Evolutionary conservation across 495 filamentous ascomycete genomes (phyloP), one percentile per base, ranked within the genome.

Genomic region (Penicillium desertorum): DNA sequence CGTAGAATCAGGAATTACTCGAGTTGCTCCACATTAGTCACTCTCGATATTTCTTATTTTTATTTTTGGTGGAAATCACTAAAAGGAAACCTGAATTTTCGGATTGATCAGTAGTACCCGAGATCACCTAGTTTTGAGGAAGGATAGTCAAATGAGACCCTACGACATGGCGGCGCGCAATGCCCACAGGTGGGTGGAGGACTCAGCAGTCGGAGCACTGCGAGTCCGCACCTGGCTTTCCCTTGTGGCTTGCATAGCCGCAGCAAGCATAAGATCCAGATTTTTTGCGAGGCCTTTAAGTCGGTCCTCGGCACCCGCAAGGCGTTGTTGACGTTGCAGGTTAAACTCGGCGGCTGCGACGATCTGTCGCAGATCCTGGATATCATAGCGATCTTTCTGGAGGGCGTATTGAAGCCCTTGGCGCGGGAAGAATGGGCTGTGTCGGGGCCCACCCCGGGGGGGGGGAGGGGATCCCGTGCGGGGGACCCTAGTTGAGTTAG

Each of bases 391-490:
- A 1, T 45, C 44, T 12, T 27, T 23, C 0, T 16, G 3, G 5
- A 45, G 1, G 6, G 2, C 27, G 1, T 45, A 3, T 5, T 45
- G n/a, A 0, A 16, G 5, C 0, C 1, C 14, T 2, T 27, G 5
- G 4, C 27, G 22, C 0, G 11, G 17, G 45, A 22, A 9, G 17
- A 7, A 20, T 22, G 47, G 47, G 32, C 47, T 50, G 14, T 50
- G 47, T 22, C 47, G 29, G 47, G 32, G 47, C 47, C 32, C 19
- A 20, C 32, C 32, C n/a, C n/a, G n/a, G n/a, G n/a, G n/a, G n/a
- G 37, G 47, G 32, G 32, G 47, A 3, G 47, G 17, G 4, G 32
- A n/a, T 50, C 32, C 47, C 10, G 47, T 50, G 32, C 29, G 47
- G 47, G 23, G 47, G 47, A 23, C 17, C 32, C 32, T 50, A 30